These are phyloP conservation scores for Oldenlandia corymbosa DNA, from an alignment of 257 asterid species.

Conservation along the genomic window DNA sequence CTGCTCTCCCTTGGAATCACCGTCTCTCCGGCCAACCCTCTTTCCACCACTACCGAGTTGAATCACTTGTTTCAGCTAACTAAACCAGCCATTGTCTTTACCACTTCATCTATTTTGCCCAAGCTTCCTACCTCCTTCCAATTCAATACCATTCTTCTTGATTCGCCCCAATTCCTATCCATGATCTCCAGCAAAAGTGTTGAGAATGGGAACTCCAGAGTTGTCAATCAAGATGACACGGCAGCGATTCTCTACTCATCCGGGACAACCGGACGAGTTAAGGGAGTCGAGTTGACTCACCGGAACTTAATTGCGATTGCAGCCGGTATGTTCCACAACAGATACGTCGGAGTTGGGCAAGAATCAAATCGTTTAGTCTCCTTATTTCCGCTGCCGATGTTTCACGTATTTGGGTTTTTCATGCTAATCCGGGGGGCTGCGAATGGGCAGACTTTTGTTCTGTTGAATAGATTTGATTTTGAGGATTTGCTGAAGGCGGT, in stretches of 20 bases:
- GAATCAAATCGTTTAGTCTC: slow-evolving; percentile 20
- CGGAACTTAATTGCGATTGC: slow-evolving; percentile 54
- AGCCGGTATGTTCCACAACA: slow-evolving; percentile 36
- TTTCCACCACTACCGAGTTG: slow-evolving; percentile 58
- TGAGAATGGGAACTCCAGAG: slow-evolving; percentile 11
- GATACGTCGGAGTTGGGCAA: not conserved
- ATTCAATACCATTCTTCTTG: slow-evolving; percentile 33
- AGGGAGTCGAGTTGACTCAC: slow-evolving; percentile 77
- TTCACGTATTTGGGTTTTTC: slow-evolving; percentile 82
- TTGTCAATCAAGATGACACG: slow-evolving; percentile 41
- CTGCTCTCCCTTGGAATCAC: slow-evolving; percentile 61
- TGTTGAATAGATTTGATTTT: slow-evolving; percentile 63
- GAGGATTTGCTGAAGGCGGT: slow-evolving; percentile 62
- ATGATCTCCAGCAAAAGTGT: slow-evolving; percentile 29
- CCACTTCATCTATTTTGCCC: slow-evolving; percentile 29
- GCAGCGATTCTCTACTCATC: slow-evolving; percentile 88
- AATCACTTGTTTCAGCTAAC: slow-evolving; percentile 47
- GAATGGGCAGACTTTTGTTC: slow-evolving; percentile 56
- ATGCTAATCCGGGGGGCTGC: slow-evolving; percentile 61
- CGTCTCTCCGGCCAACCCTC: slow-evolving; percentile 73
- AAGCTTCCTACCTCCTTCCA: slow-evolving; percentile 40
- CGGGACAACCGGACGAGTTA: slow-evolving; percentile 80
- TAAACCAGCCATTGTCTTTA: slow-evolving; percentile 52
- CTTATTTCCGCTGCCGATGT: slow-evolving; percentile 66
- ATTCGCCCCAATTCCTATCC: slow-evolving; percentile 41